Conservation (phyloP, 192 early-diverging fungal species). For the Podochytrium sp. region DNA sequence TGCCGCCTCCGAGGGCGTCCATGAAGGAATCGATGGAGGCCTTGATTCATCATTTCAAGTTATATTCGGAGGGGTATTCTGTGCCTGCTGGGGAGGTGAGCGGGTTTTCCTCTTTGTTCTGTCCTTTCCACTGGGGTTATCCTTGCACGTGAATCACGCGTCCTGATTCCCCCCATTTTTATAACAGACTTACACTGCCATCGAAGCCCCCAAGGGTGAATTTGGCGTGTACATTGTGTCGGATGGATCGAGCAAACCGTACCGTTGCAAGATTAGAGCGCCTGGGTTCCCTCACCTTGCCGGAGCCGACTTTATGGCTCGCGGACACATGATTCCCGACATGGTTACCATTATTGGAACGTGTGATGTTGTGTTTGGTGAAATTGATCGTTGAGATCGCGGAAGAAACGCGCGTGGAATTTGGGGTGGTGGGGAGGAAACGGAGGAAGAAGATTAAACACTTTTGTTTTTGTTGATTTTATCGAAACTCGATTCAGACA, state of each 20-base stretch:
- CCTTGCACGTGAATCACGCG: too few relatives aligned
- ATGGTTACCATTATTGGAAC: slow-evolving; percentile 97
- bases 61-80: slow-evolving; percentile 98
- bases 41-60: slow-evolving; percentile 98
- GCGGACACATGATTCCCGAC: slow-evolving; percentile 92
- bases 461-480: not conserved
- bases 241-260: slow-evolving; percentile 92
- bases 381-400: slow-evolving; percentile 73
- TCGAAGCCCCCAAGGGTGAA: slow-evolving; percentile 99
- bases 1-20: slow-evolving; percentile 85
- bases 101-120: too few relatives aligned
- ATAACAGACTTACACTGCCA: slow-evolving; percentile 89
- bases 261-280: slow-evolving; percentile 96
- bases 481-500: not conserved
- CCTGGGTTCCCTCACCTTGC: slow-evolving; percentile 95
- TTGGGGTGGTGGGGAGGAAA: slow-evolving; percentile 10
- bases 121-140: too few relatives aligned
- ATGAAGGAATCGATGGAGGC: slow-evolving; percentile 99
- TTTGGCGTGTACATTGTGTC: slow-evolving; percentile 95
- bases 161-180: too few relatives aligned
- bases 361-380: slow-evolving; percentile 98
- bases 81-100: slow-evolving; percentile 89
- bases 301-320: slow-evolving; percentile 86
- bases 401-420: slow-evolving; percentile 71
- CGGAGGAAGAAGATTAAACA: not conserved